Conservation (phyloP, 2,329 filamentous ascomycete genomes). For the Dactylellina parvicollis region DNA sequence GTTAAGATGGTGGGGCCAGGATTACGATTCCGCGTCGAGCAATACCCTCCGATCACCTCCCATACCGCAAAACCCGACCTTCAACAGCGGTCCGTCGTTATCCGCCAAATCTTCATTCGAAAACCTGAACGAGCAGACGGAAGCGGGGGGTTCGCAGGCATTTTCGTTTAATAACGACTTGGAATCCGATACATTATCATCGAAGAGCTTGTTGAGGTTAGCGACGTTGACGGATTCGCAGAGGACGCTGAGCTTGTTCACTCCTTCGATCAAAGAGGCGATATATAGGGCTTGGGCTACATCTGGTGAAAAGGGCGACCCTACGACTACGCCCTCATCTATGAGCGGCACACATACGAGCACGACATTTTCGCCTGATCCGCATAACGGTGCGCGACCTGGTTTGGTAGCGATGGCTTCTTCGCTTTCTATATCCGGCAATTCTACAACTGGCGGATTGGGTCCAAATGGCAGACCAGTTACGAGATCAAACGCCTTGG, state of each 20-base stretch:
- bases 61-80: slow-evolving; percentile 49
- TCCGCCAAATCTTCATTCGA: slow-evolving; percentile 66
- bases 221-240: slow-evolving; percentile 87
- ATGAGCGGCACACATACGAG: slow-evolving; percentile 62
- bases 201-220: slow-evolving; percentile 88
- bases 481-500: slow-evolving; percentile 70
- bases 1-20: slow-evolving; percentile 86
- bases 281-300: slow-evolving; percentile 94
- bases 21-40: slow-evolving; percentile 68
- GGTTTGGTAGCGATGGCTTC: slow-evolving; percentile 52
- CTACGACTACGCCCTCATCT: slow-evolving; percentile 58
- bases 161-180: slow-evolving; percentile 77
- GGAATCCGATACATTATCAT: slow-evolving; percentile 84
- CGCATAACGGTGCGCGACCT: slow-evolving; percentile 72
- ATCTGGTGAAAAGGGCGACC: slow-evolving; percentile 63
- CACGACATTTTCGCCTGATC: slow-evolving; percentile 76
- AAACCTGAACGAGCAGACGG: slow-evolving; percentile 64
- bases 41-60: slow-evolving; percentile 41
- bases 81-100: slow-evolving; percentile 48
- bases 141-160: slow-evolving; percentile 63
- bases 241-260: slow-evolving; percentile 88
- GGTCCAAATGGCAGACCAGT: slow-evolving; percentile 53
- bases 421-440: slow-evolving; percentile 48
- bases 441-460: slow-evolving; percentile 39
- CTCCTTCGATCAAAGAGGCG: slow-evolving; percentile 86